Evolutionary conservation across 371 early-diverging fungal species (phyloP), one percentile per base, ranked within the genome.

Genomic region (Gilbertella persicaria): DNA sequence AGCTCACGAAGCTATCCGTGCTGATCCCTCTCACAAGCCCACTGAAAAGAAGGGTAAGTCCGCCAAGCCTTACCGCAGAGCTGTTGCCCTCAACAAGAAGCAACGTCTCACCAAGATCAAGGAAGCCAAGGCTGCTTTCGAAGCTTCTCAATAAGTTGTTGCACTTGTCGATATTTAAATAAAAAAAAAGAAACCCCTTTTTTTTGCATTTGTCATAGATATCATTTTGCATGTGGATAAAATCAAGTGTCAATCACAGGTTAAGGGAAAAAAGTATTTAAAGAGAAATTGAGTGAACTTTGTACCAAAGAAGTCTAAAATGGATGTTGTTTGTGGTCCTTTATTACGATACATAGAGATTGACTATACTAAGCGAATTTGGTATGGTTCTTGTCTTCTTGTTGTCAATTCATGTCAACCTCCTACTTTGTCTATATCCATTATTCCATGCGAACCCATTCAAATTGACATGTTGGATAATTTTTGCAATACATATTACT

Each of bases 1-100:
- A 56, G 98, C 98, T 55, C 97, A 99, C 87, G 83, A 80, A 64
- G 88, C 88, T 64, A 99, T 99, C 86, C 96, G 97, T 71, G 95
- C 80, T 42, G 84, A 95, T 80, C 97, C 99, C 51, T 43, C 66
- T 52, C 60, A 74, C 76, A 79, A 80, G 75, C 76, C 80, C 67
- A 86, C 86, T 72, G 84, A 82, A 58, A 88, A 90, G 85, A 85
- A 85, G 80, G 60, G 62, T 43, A 78, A 79, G 67, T 73, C 80
- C 54, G 82, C 84, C 55, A 79, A 70, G 69, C 66, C 71, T 69
- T 75, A 80, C 74, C 84, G 67, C 84, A 87, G 67, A 84, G 71
- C 70, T n/a, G 33, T 42, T 58, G 41, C 55, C 62, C 75, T 78
- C 75, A 96, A 85, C 87, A 82, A 85, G 78, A 92, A 92, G 86